Evolutionary conservation across 345 rosid genomes (phyloP).

Genomic region (Syzygium aromaticum): DNA sequence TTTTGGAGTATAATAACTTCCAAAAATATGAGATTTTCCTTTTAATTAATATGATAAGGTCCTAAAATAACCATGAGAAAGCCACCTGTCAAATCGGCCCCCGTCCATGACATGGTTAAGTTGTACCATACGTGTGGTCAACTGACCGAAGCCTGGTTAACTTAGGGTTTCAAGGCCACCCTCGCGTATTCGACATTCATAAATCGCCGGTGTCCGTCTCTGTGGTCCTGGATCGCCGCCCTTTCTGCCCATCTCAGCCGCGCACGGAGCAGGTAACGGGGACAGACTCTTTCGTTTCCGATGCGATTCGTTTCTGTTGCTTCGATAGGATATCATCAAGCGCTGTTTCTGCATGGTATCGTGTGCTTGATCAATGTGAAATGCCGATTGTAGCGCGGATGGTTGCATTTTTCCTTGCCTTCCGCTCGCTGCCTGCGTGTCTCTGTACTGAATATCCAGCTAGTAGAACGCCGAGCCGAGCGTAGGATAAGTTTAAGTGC

Average conservation of each 20-base stretch:
- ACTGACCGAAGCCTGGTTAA: background rate
- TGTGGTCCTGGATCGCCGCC: background rate
- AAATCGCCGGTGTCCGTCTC: background rate
- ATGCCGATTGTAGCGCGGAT: background rate
- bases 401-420: background rate
- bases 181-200: background rate
- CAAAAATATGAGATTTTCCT: background rate
- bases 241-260: background rate
- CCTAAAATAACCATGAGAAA: background rate
- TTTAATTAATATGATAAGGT: background rate
- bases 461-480: background rate
- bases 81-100: background rate
- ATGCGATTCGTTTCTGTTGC: background rate
- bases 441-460: background rate
- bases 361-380: background rate
- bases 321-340: background rate
- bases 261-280: background rate
- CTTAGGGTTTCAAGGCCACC: background rate
- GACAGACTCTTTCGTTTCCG: background rate
- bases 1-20: background rate
- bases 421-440: background rate
- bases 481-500: background rate
- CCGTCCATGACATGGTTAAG: background rate
- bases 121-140: background rate
- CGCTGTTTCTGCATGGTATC: background rate